Base-by-base conservation (phyloP, 1,139 yeast species). In the Magnusiomyces tetraspermus region DNA sequence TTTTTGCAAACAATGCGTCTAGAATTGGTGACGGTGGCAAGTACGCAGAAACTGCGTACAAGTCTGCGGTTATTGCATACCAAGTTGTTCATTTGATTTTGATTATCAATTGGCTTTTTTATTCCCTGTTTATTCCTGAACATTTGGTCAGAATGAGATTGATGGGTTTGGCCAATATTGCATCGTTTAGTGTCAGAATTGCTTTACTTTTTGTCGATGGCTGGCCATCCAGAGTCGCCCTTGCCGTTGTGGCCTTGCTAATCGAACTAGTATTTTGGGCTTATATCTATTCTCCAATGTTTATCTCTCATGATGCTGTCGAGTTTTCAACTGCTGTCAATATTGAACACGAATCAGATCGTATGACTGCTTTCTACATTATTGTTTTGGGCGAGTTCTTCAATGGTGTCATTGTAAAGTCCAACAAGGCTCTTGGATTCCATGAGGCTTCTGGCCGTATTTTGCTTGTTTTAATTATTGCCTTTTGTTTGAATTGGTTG, bases 361-460 rank as follows among this genome's bases (percentile, higher is more conserved):
- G 87, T 53, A 75, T 74, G 60, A 73, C 76, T 1, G 77, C 80
- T 0, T 81, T 82, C 62, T 81, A 74, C 51, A 77, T 82, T 57
- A 80, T 82, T 67, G 85, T 85, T 6, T 72, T 82, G 59, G 87
- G 87, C 28, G 86, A 82, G 59, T 82, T 78, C 58, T 67, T 81
- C 28, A 80, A 76, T 59, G 77, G 76, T 52, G 71, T 78, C n/a
- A 82, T 79, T n/a, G 76, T 81, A 1, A 65, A 66, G 0, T 70
- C 73, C 15, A 76, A 80, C 0, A 69, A 79, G 48, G 78, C 77
- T 1, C 59, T 65, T 2, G 83, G 83, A 0, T 69, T 81, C 58
- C 71, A 74, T 48, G 61, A 60, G 17, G 71, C 71, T 49, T 68
- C 76, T 22, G 76, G 74, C 43, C 68, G 83, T 51, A 84, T 80